Conservation (phyloP, 2,329 filamentous ascomycete genomes). For the Rutstroemia sp. region DNA sequence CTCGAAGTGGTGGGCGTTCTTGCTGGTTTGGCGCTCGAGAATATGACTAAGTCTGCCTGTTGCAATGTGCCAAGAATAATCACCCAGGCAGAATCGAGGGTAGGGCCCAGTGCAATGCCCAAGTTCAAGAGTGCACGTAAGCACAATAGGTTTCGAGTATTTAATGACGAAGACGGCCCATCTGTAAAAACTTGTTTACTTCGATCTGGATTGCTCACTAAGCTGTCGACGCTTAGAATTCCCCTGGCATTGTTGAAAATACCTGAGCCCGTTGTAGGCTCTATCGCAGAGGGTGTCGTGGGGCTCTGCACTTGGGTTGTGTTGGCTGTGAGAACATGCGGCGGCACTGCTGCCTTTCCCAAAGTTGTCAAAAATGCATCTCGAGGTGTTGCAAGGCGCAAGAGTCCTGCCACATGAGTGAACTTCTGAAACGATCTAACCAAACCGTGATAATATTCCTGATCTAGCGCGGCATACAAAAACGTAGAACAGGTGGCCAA, state of each 20-base stretch:
- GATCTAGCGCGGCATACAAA: constrained; percentile 82
- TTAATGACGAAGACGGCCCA: constrained; percentile 48
- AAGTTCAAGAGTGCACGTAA: constrained; percentile 87
- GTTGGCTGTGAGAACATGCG: constrained; percentile 61
- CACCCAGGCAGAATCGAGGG: constrained; percentile 75
- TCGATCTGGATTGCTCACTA: constrained; percentile 56
- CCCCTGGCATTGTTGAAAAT: constrained; percentile 65
- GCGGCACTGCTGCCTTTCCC: constrained; percentile 85
- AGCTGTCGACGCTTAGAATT: constrained; percentile 64
- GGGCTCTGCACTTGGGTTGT: constrained; percentile 42
- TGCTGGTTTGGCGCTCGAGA: constrained; percentile 43
- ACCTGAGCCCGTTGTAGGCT: constrained; percentile 29
- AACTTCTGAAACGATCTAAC: constrained; percentile 93
- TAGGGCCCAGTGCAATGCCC: constrained; percentile 88
- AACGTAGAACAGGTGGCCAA: constrained; percentile 94
- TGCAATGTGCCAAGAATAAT: constrained; percentile 90
- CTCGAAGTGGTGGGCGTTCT: constrained; percentile 43
- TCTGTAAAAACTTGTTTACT: constrained; percentile 55
- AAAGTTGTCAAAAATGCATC: constrained; percentile 94
- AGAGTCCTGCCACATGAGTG: constrained; percentile 84
- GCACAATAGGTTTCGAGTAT: constrained; percentile 84
- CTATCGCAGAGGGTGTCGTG: constrained; percentile 41
- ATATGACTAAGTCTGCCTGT: constrained; percentile 83
- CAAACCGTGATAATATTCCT: constrained; percentile 86
- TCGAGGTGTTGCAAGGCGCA: constrained; percentile 76